These are phyloP conservation scores for Nasturtium officinale DNA, from an alignment of 345 rosid genomes.

Conservation along the genomic window DNA sequence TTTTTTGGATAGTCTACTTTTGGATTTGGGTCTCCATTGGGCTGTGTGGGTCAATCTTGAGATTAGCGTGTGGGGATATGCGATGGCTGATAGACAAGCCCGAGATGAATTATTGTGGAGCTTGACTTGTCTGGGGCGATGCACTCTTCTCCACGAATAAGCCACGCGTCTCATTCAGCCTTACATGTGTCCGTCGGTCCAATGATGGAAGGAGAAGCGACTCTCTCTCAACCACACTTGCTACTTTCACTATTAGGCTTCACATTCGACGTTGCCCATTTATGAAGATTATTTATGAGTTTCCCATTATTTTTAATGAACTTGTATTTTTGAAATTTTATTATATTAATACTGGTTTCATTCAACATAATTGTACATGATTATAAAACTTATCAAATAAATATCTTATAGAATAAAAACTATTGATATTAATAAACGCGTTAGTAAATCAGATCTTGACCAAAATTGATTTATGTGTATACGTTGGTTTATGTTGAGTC, in stretches of 20 bases:
- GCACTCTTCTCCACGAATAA: not conserved
- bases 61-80: not conserved
- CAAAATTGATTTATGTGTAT: too few species aligned
- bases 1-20: not conserved
- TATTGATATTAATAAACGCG: too few species aligned
- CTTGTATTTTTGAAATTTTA: too few species aligned
- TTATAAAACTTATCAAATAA: too few species aligned
- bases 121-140: not conserved
- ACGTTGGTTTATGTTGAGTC: too few species aligned
- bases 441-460: too few species aligned
- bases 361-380: too few species aligned
- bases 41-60: not conserved
- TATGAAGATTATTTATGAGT: not conserved
- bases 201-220: not conserved
- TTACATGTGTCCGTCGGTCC: not conserved
- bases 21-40: constrained; percentile 30
- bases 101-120: too few species aligned
- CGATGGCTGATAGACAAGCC: too few species aligned
- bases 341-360: too few species aligned
- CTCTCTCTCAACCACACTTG: not conserved
- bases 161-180: not conserved
- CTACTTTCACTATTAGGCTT: not conserved
- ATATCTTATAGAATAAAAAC: too few species aligned
- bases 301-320: too few species aligned
- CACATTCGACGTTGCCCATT: not conserved